Percentiles rank a stretch among this genome's conserved stretches.
Evolutionary conservation across 2,329 filamentous ascomycete species (phyloP).

Genomic region (Dactylonectria macrodidyma): DNA sequence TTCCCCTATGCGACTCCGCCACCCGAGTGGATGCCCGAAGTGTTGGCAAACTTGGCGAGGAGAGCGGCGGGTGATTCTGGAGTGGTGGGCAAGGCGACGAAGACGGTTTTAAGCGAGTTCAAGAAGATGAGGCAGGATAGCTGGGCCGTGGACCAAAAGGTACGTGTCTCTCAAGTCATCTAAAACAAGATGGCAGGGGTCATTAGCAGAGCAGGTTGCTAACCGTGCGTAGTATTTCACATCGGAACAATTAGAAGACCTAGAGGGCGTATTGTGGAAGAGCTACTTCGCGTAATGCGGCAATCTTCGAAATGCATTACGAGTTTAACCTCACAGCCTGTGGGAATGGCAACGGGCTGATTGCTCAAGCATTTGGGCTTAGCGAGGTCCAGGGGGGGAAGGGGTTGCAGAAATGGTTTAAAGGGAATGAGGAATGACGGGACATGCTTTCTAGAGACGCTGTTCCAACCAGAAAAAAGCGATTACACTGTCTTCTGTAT

Average conservation of each 20-base stretch:
- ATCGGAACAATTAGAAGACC: constrained; percentile 90
- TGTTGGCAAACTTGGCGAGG: constrained; percentile 86
- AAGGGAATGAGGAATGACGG: constrained; percentile 13
- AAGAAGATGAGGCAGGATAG: constrained; percentile 99
- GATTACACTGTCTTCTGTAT: constrained; percentile 31
- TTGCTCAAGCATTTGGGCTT: constrained; percentile 1
- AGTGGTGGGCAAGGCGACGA: constrained; percentile 95
- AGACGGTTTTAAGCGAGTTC: constrained; percentile 94
- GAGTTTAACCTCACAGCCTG: constrained; percentile 33
- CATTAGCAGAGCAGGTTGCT: constrained; percentile 39
- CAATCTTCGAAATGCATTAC: constrained; percentile 2
- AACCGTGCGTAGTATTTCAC: constrained; percentile 78
- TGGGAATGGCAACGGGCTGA: not conserved
- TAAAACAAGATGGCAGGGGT: not conserved
- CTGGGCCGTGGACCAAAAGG: constrained; percentile 98
- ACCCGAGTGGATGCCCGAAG: constrained; percentile 93
- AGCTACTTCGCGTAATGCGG: constrained; percentile 91
- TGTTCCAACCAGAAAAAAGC: constrained; percentile 17
- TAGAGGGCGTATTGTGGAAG: constrained; percentile 99
- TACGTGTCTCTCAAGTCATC: constrained; percentile 60
- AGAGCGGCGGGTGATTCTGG: constrained; percentile 91
- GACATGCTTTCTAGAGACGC: constrained; percentile 4
- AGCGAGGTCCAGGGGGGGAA: not conserved
- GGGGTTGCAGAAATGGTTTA: not conserved
- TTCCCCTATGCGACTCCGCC: constrained; percentile 97